Conservation (phyloP, 805 yeast species). For the Starmerella davenportii region DNA sequence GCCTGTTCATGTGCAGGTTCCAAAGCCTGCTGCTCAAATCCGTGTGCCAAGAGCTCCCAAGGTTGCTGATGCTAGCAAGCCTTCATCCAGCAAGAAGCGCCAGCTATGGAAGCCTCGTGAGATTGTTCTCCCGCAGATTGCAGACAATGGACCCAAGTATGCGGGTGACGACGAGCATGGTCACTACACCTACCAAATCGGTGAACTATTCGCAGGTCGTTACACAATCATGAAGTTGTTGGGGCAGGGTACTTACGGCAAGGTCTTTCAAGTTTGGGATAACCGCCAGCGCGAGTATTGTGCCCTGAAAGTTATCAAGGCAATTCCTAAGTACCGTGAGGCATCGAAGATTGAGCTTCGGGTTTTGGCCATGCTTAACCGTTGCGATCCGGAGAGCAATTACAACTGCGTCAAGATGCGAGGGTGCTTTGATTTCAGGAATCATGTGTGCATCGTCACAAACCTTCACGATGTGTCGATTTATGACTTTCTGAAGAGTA, state of each 20-base stretch:
- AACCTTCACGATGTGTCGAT: conserved; percentile 69
- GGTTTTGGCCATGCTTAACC: conserved; percentile 54
- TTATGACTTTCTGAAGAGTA: conserved; percentile 75
- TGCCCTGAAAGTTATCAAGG: conserved; percentile 83
- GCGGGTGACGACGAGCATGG: conserved; percentile 19
- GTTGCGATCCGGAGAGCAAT: conserved; percentile 46
- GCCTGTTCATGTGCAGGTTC: neutral
- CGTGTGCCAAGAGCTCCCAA: neutral
- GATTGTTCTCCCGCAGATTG: conserved; percentile 14
- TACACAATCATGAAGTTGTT: conserved; percentile 49
- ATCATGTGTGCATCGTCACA: conserved; percentile 87
- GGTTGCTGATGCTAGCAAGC: neutral
- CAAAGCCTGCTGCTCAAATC: neutral
- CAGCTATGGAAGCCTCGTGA: conserved; percentile 14
- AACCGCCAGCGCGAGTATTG: conserved; percentile 38
- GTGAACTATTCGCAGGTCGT: conserved; percentile 37
- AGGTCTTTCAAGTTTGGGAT: conserved; percentile 73
- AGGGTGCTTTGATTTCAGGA: conserved; percentile 81
- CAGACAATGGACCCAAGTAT: conserved; percentile 10
- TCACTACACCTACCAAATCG: conserved; percentile 22
- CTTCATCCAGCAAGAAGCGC: neutral
- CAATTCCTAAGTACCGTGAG: conserved; percentile 84
- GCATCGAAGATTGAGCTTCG: conserved; percentile 87
- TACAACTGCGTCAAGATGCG: conserved; percentile 70
- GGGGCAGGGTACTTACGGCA: conserved; percentile 90